phyloP scores from a whole-genome alignment of 2,329 filamentous ascomycete genomes.

The Meredithiella fracta region DNA sequence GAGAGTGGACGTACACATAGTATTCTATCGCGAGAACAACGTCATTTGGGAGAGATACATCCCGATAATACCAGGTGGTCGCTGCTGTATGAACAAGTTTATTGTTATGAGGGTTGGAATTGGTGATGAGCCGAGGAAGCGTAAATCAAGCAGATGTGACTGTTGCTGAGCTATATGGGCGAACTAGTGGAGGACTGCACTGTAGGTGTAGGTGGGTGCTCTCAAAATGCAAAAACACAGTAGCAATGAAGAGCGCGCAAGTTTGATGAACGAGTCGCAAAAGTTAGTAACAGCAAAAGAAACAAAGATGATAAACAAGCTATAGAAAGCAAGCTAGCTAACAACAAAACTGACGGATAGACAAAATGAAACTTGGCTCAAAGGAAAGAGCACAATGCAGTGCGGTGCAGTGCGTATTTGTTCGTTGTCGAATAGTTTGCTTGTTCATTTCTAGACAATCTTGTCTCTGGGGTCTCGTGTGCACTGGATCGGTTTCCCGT shows the following conservation, averaged over 20 bases:
- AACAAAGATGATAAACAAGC: too few species aligned
- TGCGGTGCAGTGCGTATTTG: neutral
- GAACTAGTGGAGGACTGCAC: too few species aligned
- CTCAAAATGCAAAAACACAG: neutral
- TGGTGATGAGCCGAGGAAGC: neutral
- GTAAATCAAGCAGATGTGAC: too few species aligned
- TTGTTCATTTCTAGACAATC: neutral
- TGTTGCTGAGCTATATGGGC: too few species aligned
- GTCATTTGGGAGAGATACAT: slow-evolving; percentile 10
- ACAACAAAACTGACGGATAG: too few species aligned
- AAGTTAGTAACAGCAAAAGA: too few species aligned
- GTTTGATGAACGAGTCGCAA: too few species aligned
- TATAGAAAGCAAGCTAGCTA: too few species aligned
- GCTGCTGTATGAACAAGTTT: neutral
- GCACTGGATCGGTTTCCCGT: neutral
- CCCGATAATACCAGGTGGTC: neutral
- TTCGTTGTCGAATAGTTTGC: neutral
- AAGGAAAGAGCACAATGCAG: neutral
- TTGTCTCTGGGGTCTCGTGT: neutral
- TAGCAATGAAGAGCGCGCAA: too few species aligned
- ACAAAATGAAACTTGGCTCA: too few species aligned
- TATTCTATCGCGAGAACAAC: slow-evolving; percentile 4
- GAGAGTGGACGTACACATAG: neutral
- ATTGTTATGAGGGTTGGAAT: neutral
- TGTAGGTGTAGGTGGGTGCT: neutral